These are phyloP conservation scores for Ganoderma sinense DNA, from an alignment of 1,284 basidiomycete genomes.

Conservation along the genomic window DNA sequence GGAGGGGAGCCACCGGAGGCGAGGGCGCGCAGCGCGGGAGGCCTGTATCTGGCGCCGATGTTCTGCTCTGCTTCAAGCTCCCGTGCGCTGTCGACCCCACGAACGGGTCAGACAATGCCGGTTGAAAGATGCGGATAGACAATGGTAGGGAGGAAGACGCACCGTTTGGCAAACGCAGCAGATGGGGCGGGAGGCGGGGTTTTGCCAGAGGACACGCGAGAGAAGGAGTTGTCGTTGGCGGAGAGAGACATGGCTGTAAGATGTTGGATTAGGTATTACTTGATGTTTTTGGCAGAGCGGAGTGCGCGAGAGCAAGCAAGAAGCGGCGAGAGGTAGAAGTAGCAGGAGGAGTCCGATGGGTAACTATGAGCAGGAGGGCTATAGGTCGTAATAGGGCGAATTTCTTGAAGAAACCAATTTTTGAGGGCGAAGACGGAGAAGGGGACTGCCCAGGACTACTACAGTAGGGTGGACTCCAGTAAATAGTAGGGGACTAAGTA, in stretches of 20 bases:
- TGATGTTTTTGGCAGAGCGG: constrained; percentile 48
- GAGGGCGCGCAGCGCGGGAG: constrained; percentile 80
- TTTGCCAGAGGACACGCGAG: constrained; percentile 82
- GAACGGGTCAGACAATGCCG: constrained; percentile 17
- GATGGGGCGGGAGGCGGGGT: constrained; percentile 90
- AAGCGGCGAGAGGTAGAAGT: constrained; percentile 38
- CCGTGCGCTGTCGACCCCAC: constrained; percentile 63
- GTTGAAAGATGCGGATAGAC: constrained; percentile 13
- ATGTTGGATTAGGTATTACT: constrained; percentile 82
- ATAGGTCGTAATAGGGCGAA: constrained; percentile 48
- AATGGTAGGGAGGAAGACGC: constrained; percentile 24
- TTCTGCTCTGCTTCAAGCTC: constrained; percentile 82
- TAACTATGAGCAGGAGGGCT: constrained; percentile 56
- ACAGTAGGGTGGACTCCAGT: constrained; percentile 49
- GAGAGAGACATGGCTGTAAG: constrained; percentile 85
- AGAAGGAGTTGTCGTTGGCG: constrained; percentile 80
- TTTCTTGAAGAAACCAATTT: constrained; percentile 44
- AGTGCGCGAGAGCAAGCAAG: constrained; percentile 42
- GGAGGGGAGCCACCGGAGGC: constrained; percentile 75
- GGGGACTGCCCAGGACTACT: constrained; percentile 48
- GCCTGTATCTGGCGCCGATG: constrained; percentile 71
- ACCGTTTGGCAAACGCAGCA: constrained; percentile 90
- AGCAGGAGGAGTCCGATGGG: constrained; percentile 47
- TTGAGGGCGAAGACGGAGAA: constrained; percentile 47
- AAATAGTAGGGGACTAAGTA: constrained; percentile 55